Conservation (phyloP, 352 stramenopile genomes). For the Pythium vanterpoolii region DNA sequence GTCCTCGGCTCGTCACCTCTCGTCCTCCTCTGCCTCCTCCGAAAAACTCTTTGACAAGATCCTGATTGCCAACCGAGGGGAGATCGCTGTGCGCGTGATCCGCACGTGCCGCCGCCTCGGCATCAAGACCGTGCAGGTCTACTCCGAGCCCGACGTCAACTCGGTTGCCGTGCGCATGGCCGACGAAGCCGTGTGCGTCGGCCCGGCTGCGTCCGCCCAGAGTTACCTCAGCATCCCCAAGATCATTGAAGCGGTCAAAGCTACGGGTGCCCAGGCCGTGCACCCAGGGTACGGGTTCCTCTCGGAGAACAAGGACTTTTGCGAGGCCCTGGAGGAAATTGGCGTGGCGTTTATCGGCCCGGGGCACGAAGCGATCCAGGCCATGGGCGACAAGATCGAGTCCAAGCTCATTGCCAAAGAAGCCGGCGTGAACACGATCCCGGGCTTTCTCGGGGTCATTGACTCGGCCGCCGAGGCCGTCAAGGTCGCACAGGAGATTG, state of each 20-base stretch:
- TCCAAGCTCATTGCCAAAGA: constrained; percentile 91
- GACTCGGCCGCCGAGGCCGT: constrained; percentile 81
- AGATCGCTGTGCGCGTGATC: constrained; percentile 89
- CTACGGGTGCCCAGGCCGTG: constrained; percentile 71
- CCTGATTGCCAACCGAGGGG: constrained; percentile 88
- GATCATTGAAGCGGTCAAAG: constrained; percentile 67
- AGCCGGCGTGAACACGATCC: constrained; percentile 81
- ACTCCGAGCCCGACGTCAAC: constrained; percentile 84
- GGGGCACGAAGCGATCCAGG: constrained; percentile 78
- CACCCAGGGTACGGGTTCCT: constrained; percentile 92
- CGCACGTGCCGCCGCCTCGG: constrained; percentile 82
- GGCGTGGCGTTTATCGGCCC: constrained; percentile 92
- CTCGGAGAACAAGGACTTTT: constrained; percentile 88
- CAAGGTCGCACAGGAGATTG: constrained; percentile 80
- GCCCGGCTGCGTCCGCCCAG: constrained; percentile 59
- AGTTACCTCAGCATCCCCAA: constrained; percentile 78
- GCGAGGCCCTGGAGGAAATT: constrained; percentile 68
- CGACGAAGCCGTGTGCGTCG: constrained; percentile 67
- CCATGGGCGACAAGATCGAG: constrained; percentile 91
- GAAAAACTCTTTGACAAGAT: constrained; percentile 90
- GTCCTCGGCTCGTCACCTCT: constrained; percentile 78
- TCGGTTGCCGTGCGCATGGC: constrained; percentile 75
- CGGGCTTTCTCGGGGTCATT: constrained; percentile 88
- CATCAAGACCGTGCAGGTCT: constrained; percentile 90
- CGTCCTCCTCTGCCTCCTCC: constrained; percentile 22